A percentile compares a stretch with the other conserved stretches of the same genome.
These are phyloP conservation scores for Tagetes patula DNA, from an alignment of 129 eudicot genomes.

Conservation along the genomic window DNA sequence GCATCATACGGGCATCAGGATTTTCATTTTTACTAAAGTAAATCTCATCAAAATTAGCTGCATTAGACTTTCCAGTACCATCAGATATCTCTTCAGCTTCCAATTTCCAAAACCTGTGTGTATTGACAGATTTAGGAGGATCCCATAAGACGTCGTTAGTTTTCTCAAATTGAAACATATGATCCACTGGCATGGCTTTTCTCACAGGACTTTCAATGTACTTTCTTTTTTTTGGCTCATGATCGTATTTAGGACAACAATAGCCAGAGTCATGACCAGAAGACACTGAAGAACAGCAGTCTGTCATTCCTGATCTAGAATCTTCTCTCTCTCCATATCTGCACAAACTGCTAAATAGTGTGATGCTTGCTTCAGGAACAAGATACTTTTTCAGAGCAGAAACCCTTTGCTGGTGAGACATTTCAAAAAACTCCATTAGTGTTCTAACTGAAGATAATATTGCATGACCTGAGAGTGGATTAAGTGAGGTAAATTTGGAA, in stretches of 20 bases:
- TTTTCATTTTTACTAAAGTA: conserved; percentile 20
- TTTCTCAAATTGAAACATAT: background rate
- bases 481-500: conserved; percentile 75
- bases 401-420: conserved; percentile 53
- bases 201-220: conserved; percentile 32
- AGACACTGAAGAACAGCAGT: conserved; percentile 90
- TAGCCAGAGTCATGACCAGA: conserved; percentile 66
- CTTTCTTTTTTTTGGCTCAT: conserved; percentile 57
- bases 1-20: conserved; percentile 29
- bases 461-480: conserved; percentile 93
- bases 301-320: conserved; percentile 83
- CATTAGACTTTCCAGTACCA: conserved; percentile 20
- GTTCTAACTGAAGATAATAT: conserved; percentile 63
- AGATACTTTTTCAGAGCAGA: conserved; percentile 55
- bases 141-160: conserved; percentile 2
- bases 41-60: background rate
- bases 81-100: conserved; percentile 33
- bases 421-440: conserved; percentile 64
- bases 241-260: conserved; percentile 38
- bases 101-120: conserved; percentile 37
- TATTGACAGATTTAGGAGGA: conserved; percentile 37
- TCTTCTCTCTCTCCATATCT: conserved; percentile 87
- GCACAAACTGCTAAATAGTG: conserved; percentile 54
- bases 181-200: conserved; percentile 21
- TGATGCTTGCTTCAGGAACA: conserved; percentile 69